Base-by-base conservation (phyloP, 352 stramenopile genomes). In the Pythium coloratum region DNA sequence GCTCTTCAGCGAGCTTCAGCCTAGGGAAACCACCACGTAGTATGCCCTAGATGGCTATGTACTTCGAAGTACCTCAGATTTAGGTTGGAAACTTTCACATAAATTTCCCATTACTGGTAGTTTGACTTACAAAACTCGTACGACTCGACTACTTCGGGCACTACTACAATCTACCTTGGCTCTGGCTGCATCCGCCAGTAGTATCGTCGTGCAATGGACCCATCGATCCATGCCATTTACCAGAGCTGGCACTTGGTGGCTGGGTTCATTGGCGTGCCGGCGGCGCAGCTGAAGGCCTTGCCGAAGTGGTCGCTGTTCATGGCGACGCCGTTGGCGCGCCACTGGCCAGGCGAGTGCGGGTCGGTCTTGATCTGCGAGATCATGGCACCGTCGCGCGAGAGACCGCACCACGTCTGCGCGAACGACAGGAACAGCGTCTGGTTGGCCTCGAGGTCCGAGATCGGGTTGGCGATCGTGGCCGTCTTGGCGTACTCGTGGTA, bases 391-490 rank as follows among this genome's bases (percentile, higher is more conserved):
- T 90, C 81, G 16, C 73, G 75, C 16, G 65, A 54, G 64, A 90
- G 89, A 44, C 69, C 70, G 59, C 85, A 94, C 72, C 76, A 94
- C 6, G 76, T 82, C 70, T 94, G 85, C 0, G 78, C 85, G 61
- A 84, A 94, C 3, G 80, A 75, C 9, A 91, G 14, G 62, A 91
- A 93, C 62, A 93, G 86, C 9, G 89, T 77, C 62, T 85, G 70
- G 46, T 86, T 70, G 28, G 75, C 75, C 54, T 83, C 69, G 18
- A 44, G 13, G 28, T 65, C 44, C n/a, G 64, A 66, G 5, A 69
- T 42, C 32, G 7, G 38, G 44, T 53, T 53, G 18, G 40, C 42
- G 28, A 67, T 16, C 53, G 33, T 36, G 26, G 38, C 26, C n/a
- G 59, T 67, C 56, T 70, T 65, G 34, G 70, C 64, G 57, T 71